Conservation (phyloP, 176 grass and related monocot genomes). For the Oryza glumipatula region DNA sequence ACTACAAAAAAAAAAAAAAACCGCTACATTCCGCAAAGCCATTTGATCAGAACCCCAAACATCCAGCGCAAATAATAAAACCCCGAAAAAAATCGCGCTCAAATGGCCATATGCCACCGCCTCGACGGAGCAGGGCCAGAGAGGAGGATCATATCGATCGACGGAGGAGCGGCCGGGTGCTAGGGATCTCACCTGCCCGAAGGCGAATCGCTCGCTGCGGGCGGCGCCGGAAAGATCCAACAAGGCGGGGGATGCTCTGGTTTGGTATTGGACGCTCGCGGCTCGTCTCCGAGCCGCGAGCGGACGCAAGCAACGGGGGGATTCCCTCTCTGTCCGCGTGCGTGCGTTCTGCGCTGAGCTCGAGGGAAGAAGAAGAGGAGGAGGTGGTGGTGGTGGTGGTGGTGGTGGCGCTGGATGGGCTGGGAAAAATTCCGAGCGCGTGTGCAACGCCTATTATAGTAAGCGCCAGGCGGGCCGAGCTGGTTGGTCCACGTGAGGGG, state of each 20-base stretch:
- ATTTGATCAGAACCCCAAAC: neutral
- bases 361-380: neutral
- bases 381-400: too few relatives aligned
- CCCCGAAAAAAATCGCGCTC: neutral
- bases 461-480: constrained; percentile 17
- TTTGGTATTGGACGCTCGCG: neutral
- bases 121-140: neutral
- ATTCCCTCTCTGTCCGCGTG: neutral
- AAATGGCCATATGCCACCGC: neutral
- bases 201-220: constrained; percentile 34
- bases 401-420: neutral
- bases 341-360: neutral
- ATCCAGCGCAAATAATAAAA: neutral
- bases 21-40: neutral
- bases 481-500: constrained; percentile 26
- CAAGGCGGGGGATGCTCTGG: neutral
- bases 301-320: constrained; percentile 5
- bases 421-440: neutral
- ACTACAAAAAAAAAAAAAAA: neutral
- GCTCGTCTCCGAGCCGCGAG: constrained; percentile 13
- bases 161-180: neutral
- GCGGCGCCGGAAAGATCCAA: neutral
- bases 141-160: neutral
- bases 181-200: neutral
- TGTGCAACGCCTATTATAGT: neutral